A percentile compares a stretch with the other conserved stretches of the same genome.
Conservation (phyloP, 768 basidiomycete genomes). For the Rhizopogon vulgaris region DNA sequence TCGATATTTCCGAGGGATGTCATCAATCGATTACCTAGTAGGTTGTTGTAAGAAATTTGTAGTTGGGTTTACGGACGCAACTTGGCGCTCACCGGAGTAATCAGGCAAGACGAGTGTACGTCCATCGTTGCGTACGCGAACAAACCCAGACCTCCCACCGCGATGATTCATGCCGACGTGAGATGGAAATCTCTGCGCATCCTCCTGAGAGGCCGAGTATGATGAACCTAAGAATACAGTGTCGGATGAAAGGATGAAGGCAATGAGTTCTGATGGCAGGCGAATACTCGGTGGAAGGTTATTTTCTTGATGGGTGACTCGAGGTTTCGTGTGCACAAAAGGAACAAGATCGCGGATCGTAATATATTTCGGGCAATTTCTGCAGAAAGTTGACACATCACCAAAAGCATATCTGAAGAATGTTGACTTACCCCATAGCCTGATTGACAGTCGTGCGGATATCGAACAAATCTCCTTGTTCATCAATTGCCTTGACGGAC, state of each 20-base stretch:
- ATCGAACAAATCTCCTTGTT: slow-evolving; percentile 27
- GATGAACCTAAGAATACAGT: slow-evolving; percentile 54
- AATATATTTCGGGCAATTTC: slow-evolving; percentile 71
- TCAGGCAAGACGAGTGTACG: slow-evolving; percentile 56
- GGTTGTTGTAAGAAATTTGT: neutral
- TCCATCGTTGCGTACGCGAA: slow-evolving; percentile 48
- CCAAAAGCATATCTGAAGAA: neutral
- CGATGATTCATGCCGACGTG: slow-evolving; percentile 67
- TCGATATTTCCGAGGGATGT: slow-evolving; percentile 63
- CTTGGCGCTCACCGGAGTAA: slow-evolving; percentile 38
- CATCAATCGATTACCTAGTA: slow-evolving; percentile 56
- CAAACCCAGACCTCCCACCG: slow-evolving; percentile 54
- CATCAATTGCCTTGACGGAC: slow-evolving; percentile 29
- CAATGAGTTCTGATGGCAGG: slow-evolving; percentile 44
- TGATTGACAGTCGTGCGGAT: slow-evolving; percentile 39
- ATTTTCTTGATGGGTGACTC: slow-evolving; percentile 28
- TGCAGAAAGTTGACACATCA: slow-evolving; percentile 12
- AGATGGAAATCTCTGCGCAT: slow-evolving; percentile 38
- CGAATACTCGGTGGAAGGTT: slow-evolving; percentile 31
- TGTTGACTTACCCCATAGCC: slow-evolving; percentile 46
- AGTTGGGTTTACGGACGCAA: slow-evolving; percentile 2
- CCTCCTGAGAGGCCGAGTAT: slow-evolving; percentile 34
- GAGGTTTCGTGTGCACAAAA: slow-evolving; percentile 32
- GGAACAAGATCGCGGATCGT: slow-evolving; percentile 48
- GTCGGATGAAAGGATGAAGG: slow-evolving; percentile 44